Percentiles rank a stretch among this genome's conserved stretches.
Conservation (phyloP, 1,284 basidiomycete genomes). For the Phylloporus gajari region DNA sequence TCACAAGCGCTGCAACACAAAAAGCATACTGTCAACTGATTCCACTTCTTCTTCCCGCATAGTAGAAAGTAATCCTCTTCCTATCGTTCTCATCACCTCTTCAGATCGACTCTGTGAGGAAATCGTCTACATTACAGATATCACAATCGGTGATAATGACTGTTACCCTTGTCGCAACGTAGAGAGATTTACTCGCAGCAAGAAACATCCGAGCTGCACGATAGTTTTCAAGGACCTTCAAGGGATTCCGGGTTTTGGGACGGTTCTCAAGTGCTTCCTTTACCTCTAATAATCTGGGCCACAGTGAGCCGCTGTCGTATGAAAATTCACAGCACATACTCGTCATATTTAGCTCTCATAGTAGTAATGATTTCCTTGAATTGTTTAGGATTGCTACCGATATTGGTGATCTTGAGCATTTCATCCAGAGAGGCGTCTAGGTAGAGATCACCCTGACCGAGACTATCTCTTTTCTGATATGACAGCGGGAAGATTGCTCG, state of each 20-base stretch:
- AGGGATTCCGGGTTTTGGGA: neutral
- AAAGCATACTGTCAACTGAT: constrained; percentile 12
- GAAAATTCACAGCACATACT: neutral
- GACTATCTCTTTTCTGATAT: neutral
- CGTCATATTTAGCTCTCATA: constrained; percentile 15
- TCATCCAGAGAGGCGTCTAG: constrained; percentile 26
- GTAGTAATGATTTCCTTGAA: neutral
- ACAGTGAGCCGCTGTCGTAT: too few species aligned
- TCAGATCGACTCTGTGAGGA: constrained; percentile 18
- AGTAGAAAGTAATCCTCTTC: constrained; percentile 19
- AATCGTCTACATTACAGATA: neutral
- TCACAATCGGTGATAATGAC: neutral
- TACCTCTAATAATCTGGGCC: neutral
- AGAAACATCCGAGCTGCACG: neutral
- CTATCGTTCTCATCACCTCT: constrained; percentile 8
- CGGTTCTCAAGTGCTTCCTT: neutral
- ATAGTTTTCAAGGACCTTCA: neutral
- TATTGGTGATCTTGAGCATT: constrained; percentile 12
- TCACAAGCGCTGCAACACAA: neutral
- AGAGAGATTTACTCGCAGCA: neutral
- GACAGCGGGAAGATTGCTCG: constrained; percentile 1
- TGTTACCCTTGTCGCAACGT: neutral
- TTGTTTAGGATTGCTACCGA: constrained; percentile 1
- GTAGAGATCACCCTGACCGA: constrained; percentile 10
- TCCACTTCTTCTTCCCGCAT: constrained; percentile 4